phyloP scores from a whole-genome alignment of 2,329 filamentous ascomycete genomes.

The Arthrobotrys iridis region DNA sequence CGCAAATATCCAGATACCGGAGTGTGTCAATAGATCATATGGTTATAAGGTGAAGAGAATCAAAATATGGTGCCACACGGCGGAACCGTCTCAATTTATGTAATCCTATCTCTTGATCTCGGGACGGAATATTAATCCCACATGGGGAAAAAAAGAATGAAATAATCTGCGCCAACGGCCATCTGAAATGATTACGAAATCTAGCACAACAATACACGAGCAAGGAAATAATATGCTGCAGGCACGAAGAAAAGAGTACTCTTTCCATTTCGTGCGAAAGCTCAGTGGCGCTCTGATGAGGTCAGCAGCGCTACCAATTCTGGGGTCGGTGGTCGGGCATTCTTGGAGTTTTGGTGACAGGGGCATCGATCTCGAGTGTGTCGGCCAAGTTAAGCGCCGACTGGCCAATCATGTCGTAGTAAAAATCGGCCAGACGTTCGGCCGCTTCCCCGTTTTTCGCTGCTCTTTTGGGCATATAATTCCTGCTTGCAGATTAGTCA shows the following conservation, averaged over 20 bases:
- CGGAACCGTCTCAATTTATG: constrained; percentile 18
- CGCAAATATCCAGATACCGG: no score
- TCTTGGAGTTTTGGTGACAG: not conserved
- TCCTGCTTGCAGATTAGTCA: no score
- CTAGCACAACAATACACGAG: not conserved
- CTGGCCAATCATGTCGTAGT: constrained; percentile 6
- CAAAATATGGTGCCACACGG: no score
- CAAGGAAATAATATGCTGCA: not conserved
- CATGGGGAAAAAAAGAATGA: not conserved
- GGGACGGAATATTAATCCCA: constrained; percentile 16
- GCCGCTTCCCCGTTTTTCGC: not conserved
- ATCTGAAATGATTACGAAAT: constrained; percentile 8
- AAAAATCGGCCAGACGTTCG: constrained; percentile 10
- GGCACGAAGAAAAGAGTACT: no score
- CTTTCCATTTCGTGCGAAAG: not conserved
- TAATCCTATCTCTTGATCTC: constrained; percentile 13
- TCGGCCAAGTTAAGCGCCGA: constrained; percentile 45
- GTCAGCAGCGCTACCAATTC: constrained; percentile 7
- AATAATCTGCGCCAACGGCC: not conserved
- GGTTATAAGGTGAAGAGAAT: no score
- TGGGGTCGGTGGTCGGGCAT: constrained; percentile 27
- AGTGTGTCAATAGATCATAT: not conserved
- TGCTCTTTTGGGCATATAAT: not conserved
- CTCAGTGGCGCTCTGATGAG: constrained; percentile 23
- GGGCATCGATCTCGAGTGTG: not conserved